phyloP scores from a whole-genome alignment of 208 protist species.

The Trypanosoma grayi region DNA sequence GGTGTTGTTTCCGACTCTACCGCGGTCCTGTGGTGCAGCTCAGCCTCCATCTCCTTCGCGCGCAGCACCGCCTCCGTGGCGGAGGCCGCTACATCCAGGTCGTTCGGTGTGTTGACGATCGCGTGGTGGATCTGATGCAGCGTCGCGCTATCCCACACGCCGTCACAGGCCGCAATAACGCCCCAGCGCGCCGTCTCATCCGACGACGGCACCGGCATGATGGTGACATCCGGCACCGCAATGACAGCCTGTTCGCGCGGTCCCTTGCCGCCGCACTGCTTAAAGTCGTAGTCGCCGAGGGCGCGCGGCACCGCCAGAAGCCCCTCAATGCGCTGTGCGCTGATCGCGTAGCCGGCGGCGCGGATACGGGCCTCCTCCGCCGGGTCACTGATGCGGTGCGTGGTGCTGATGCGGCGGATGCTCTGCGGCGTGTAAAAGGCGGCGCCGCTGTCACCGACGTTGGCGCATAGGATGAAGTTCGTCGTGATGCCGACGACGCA shows the following conservation, averaged over 20 bases:
- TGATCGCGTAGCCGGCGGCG: slow-evolving; percentile 59
- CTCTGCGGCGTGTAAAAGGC: slow-evolving; percentile 44
- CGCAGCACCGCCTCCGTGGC: slow-evolving; percentile 49
- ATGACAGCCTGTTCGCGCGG: slow-evolving; percentile 68
- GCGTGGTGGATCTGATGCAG: slow-evolving; percentile 75
- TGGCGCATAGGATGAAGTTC: slow-evolving; percentile 78
- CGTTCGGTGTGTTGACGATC: slow-evolving; percentile 62
- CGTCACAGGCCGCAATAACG: slow-evolving; percentile 79
- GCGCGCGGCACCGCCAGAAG: slow-evolving; percentile 74
- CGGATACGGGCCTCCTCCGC: slow-evolving; percentile 51
- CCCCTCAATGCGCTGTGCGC: slow-evolving; percentile 67
- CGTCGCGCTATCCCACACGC: slow-evolving; percentile 79
- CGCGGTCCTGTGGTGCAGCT: neutral
- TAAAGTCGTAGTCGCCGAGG: slow-evolving; percentile 87
- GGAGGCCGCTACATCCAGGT: slow-evolving; percentile 53
- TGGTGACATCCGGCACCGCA: slow-evolving; percentile 62
- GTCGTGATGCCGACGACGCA: slow-evolving; percentile 72
- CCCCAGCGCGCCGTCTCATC: slow-evolving; percentile 41
- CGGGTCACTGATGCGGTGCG: slow-evolving; percentile 53
- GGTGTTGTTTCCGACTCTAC: neutral
- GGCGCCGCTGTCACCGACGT: slow-evolving; percentile 77
- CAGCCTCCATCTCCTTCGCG: slow-evolving; percentile 35
- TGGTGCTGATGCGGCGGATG: slow-evolving; percentile 53
- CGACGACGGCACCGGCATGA: slow-evolving; percentile 44
- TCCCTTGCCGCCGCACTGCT: slow-evolving; percentile 65